These are phyloP conservation scores for Phytophthora cactorum DNA, from an alignment of 352 stramenopile genomes.

Conservation along the genomic window DNA sequence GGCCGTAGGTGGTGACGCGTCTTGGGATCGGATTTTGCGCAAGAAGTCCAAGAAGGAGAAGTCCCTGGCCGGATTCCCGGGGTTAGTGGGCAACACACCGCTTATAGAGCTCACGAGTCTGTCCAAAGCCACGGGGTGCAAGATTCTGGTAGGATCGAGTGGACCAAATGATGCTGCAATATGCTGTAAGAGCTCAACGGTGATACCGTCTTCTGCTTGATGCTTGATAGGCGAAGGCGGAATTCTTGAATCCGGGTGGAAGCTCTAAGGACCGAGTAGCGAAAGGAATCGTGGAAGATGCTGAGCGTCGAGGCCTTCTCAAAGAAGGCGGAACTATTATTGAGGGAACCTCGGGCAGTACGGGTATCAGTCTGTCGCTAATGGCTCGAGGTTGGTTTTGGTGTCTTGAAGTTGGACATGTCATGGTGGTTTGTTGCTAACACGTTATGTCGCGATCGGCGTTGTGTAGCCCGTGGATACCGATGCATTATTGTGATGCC, in stretches of 20 bases:
- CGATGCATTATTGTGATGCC: slow-evolving; percentile 97
- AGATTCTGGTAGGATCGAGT: slow-evolving; percentile 68
- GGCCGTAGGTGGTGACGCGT: slow-evolving; percentile 13
- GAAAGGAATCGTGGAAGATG: slow-evolving; percentile 94
- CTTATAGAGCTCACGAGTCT: slow-evolving; percentile 91
- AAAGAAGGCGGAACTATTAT: slow-evolving; percentile 94
- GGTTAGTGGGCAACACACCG: slow-evolving; percentile 94
- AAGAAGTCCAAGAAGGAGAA: slow-evolving; percentile 39
- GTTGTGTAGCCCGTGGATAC: slow-evolving; percentile 88
- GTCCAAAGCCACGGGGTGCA: slow-evolving; percentile 91
- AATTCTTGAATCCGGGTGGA: slow-evolving; percentile 97
- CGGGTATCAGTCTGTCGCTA: slow-evolving; percentile 96
- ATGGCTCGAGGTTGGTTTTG: slow-evolving; percentile 77
- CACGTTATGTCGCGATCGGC: neutral
- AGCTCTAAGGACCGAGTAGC: slow-evolving; percentile 98
- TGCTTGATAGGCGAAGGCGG: slow-evolving; percentile 88
- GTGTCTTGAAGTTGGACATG: slow-evolving; percentile 4
- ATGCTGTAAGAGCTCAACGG: slow-evolving; percentile 2
- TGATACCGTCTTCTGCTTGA: neutral
- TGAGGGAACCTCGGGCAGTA: slow-evolving; percentile 98
- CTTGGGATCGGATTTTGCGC: slow-evolving; percentile 14
- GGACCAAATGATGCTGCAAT: neutral
- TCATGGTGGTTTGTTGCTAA: slow-evolving; percentile 6
- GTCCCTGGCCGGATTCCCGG: slow-evolving; percentile 63
- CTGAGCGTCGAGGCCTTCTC: slow-evolving; percentile 90